These are phyloP conservation scores for Herpetospermum pedunculosum DNA, from an alignment of 306 rosid genomes.

Conservation along the genomic window DNA sequence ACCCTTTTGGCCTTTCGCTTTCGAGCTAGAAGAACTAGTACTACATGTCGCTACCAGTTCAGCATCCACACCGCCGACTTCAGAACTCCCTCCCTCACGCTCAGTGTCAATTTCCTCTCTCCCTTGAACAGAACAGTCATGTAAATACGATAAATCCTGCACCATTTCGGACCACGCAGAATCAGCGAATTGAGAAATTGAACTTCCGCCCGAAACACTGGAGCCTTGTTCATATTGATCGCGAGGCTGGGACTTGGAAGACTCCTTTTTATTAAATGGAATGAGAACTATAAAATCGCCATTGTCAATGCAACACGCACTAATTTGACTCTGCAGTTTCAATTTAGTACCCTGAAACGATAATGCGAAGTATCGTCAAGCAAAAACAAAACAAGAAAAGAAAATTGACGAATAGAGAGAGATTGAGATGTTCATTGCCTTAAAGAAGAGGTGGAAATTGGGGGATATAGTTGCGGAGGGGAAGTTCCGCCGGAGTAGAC, in stretches of 20 bases:
- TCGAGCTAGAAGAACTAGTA: not conserved
- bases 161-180: constrained; percentile 61
- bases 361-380: not conserved
- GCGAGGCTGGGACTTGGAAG: constrained; percentile 13
- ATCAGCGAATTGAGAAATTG: constrained; percentile 40
- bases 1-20: constrained; percentile 15
- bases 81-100: constrained; percentile 3
- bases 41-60: constrained; percentile 11
- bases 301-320: constrained; percentile 12
- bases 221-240: constrained; percentile 17
- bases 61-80: constrained; percentile 13
- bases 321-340: constrained; percentile 37
- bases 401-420: not conserved
- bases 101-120: not conserved
- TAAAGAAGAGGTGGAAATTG: constrained; percentile 71
- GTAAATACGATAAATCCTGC: constrained; percentile 52
- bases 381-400: not conserved
- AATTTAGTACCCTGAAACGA: constrained; percentile 55
- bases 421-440: constrained; percentile 26
- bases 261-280: constrained; percentile 49
- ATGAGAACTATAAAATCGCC: constrained; percentile 61
- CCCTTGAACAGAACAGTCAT: constrained; percentile 3
- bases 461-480: constrained; percentile 44
- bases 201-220: constrained; percentile 14
- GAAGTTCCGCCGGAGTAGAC: constrained; percentile 45